Base-by-base conservation (phyloP, 2,329 filamentous ascomycete species). In the Monascus ruber region DNA sequence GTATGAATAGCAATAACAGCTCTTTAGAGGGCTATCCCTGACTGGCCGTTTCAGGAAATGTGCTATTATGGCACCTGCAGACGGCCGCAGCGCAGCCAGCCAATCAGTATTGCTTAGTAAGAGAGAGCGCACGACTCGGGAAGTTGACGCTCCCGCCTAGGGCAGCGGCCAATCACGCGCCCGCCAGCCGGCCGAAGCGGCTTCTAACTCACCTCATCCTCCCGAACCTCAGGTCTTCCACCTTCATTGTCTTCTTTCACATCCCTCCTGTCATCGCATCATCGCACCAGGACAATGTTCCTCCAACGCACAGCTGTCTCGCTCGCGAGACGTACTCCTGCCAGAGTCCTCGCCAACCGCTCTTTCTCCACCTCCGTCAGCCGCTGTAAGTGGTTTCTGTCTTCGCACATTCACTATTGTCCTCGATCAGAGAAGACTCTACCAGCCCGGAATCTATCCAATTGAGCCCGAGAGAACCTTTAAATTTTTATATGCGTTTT, bases 291-390 rank as follows among this genome's bases (percentile, higher is more conserved):
- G 55, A 59, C 54, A 58, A 70, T 68, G 68, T 69, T 67, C 60
- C 60, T 63, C 49, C 63, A 63, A 58, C 66, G 64, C 53, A 62
- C 64, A 51, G 65, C 60, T 50, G 62, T 63, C 55, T 58, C 62
- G 52, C 57, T 68, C 47, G 66, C 63, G 40, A 60, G 63, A 60
- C 66, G 65, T 53, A 58, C 63, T 46, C 65, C 65, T 40, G 50
- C 60, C 49, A 54, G 63, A 51, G 57, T 63, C 45, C 42, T 67
- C 47, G 57, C 63, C 48, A 54, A 55, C 44, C 65, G 67, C 54
- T 58, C 64, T 7, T 69, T 70, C 54, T 62, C 66, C 41, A 63
- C 65, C 36, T 62, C 65, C 42, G 48, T 67, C 47, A 49, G 59
- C 51, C 65, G 65, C 54, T 55, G 67, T 70, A 66, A 51, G 67